These are phyloP conservation scores for Endotrypanum monterogeii DNA, from an alignment of 208 protist genomes.

Conservation along the genomic window DNA sequence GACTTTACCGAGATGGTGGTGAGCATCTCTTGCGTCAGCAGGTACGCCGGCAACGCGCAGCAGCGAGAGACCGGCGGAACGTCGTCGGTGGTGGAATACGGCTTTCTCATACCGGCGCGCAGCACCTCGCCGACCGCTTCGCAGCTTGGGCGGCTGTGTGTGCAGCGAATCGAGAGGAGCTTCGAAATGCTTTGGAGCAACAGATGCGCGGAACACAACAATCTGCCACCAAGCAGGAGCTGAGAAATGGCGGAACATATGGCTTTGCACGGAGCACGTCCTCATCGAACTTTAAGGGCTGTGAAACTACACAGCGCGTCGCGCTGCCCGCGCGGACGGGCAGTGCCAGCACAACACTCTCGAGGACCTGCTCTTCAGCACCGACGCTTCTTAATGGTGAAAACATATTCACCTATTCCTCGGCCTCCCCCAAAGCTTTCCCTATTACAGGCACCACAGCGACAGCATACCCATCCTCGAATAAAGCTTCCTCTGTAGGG, in stretches of 20 bases:
- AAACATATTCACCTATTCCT: background rate
- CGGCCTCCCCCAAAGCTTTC: background rate
- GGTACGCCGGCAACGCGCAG: slow-evolving; percentile 53
- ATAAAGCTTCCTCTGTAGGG: background rate
- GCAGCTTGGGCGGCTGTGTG: slow-evolving; percentile 51
- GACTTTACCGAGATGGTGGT: slow-evolving; percentile 79
- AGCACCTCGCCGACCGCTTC: slow-evolving; percentile 53
- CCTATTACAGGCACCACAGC: too few species aligned
- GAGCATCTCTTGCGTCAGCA: slow-evolving; percentile 77
- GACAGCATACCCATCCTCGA: background rate
- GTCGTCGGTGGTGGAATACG: slow-evolving; percentile 49
- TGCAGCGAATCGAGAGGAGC: slow-evolving; percentile 28
- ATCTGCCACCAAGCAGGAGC: background rate
- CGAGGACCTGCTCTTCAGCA: background rate
- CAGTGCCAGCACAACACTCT: background rate
- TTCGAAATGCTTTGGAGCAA: slow-evolving; percentile 34
- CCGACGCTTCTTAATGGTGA: background rate
- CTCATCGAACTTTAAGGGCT: background rate
- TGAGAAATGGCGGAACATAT: background rate
- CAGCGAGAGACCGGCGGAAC: slow-evolving; percentile 22
- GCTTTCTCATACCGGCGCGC: slow-evolving; percentile 34
- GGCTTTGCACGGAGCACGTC: background rate
- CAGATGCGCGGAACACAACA: background rate
- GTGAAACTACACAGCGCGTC: background rate
- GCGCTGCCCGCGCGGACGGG: background rate